Base-by-base conservation (phyloP, 2,329 filamentous ascomycete genomes). In the Monosporascus sp. region DNA sequence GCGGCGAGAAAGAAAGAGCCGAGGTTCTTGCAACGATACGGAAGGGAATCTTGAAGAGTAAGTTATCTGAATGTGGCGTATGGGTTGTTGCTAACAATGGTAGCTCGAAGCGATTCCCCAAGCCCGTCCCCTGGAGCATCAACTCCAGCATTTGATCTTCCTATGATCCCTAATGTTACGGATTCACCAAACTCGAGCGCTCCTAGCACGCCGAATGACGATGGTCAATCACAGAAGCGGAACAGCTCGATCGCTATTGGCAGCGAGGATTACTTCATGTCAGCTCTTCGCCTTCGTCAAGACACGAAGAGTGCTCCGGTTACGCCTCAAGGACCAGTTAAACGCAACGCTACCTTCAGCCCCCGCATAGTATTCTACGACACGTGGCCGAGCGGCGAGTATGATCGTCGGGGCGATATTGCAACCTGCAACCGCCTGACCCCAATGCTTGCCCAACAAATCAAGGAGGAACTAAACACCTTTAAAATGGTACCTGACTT, bases 391-490 rank as follows among this genome's bases (percentile, higher is more conserved):
- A 90, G 87, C 66, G 88, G 89, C 63, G 94, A 99, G 70, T 99
- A 99, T 67, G 94, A 99, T 70, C 89, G 94, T 57, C 85, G 94
- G 51, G 94, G 94, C 51, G 94, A 99, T 56, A 89, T 97, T 73
- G 92, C 94, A 11, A 99, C 94, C 1, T 99, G 94, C 83, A 99
- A 99, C 69, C 89, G 93, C 60, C 79, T 99, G 61, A 99, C 94
- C 48, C 94, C 94, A 14, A 92, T 97, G 81, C 82, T 99, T 58
- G 94, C 94, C 46, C 94, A 99, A 74, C 94, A 99, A 72, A 99
- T 99, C 75, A 97, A 97, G 75, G 94, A 99, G 75, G 94, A 99
- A 75, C 83, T 99, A 63, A 99, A 99, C 75, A 95, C 86, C 63
- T 99, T 99, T 80, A 99, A 99, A 73, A 99, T 99, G 94, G 90